Evolutionary conservation across 306 rosid species (phyloP).

Genomic region (Castanea sativa): DNA sequence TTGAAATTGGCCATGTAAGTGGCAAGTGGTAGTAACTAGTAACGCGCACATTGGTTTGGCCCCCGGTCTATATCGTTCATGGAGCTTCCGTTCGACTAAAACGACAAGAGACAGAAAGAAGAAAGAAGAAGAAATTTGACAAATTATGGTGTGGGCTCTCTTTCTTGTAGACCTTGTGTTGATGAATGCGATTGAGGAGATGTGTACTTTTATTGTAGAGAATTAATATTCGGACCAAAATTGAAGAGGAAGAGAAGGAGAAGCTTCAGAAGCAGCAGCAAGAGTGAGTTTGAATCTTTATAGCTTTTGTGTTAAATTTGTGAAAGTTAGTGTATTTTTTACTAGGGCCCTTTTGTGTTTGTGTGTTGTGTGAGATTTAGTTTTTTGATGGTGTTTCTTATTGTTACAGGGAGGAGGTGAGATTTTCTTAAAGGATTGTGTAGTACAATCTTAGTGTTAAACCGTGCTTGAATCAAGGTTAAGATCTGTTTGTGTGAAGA

Average conservation of each 20-base stretch:
- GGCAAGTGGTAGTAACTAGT: no score
- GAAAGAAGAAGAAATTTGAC: background rate
- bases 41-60: no score
- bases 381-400: background rate
- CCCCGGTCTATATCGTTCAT: background rate
- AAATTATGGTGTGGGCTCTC: slow-evolving; percentile 84
- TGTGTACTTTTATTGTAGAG: slow-evolving; percentile 46
- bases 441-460: no score
- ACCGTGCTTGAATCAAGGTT: no score
- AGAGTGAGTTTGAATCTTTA: slow-evolving; percentile 47
- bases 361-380: background rate
- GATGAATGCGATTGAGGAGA: background rate
- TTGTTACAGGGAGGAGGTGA: slow-evolving; percentile 57
- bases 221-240: slow-evolving; percentile 79
- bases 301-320: background rate
- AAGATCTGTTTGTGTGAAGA: no score
- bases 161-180: slow-evolving; percentile 64
- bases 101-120: background rate
- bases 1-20: no score
- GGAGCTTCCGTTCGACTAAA: background rate
- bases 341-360: background rate
- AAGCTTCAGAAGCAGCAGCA: slow-evolving; percentile 92
- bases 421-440: no score
- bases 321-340: background rate
- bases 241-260: slow-evolving; percentile 99